phyloP scores from a whole-genome alignment of 176 grass and related monocot species.

The Triticum dicoccoides region DNA sequence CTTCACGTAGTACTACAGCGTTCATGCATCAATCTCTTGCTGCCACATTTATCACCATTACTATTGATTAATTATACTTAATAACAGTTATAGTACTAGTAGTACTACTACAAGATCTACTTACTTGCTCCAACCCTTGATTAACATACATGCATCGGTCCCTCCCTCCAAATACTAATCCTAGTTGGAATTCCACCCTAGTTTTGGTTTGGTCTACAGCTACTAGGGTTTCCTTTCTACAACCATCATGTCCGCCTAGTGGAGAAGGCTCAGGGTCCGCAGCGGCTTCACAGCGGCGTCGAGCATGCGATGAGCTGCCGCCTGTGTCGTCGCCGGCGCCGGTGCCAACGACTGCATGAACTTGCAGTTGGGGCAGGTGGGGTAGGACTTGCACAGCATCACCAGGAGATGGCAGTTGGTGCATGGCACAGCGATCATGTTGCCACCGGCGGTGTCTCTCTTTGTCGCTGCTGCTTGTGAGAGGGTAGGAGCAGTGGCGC shows the following conservation, averaged over 20 bases:
- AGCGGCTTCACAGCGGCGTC: conserved; percentile 46
- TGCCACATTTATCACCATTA: conserved; percentile 30
- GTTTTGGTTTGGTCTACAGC: not conserved
- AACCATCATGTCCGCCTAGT: conserved; percentile 42
- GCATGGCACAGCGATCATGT: conserved; percentile 85
- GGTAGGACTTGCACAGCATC: conserved; percentile 79
- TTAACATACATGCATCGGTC: not conserved
- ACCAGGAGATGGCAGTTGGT: conserved; percentile 87
- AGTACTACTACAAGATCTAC: not conserved
- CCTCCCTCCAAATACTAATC: not conserved
- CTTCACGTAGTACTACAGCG: not conserved
- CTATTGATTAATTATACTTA: conserved; percentile 15
- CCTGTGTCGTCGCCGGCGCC: not conserved
- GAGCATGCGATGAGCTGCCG: conserved; percentile 23
- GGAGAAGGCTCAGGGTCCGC: conserved; percentile 89
- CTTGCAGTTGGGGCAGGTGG: conserved; percentile 94
- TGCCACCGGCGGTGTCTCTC: conserved; percentile 27
- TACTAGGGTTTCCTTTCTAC: conserved; percentile 46
- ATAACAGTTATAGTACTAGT: conserved; percentile 18
- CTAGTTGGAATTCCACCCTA: not conserved
- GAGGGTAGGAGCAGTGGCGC: no score
- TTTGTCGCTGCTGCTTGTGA: conserved; percentile 37
- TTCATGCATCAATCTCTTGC: conserved; percentile 13
- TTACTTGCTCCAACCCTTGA: not conserved
- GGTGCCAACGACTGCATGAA: conserved; percentile 53